Base-by-base conservation (phyloP, 192 early-diverging fungal genomes). In the Nowakowskiella sp. region DNA sequence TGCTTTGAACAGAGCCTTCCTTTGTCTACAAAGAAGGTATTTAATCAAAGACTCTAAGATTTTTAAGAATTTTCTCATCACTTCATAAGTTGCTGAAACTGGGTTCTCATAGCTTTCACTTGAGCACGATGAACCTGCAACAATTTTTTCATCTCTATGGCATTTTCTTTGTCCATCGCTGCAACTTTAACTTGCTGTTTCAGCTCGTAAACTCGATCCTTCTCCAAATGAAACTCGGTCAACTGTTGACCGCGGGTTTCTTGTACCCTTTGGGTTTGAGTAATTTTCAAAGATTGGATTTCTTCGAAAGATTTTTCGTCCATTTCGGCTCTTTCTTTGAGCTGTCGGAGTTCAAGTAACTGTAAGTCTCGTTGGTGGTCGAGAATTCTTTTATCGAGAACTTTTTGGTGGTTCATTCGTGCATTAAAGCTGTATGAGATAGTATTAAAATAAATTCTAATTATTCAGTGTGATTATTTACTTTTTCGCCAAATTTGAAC, bases 281-380 rank as follows among this genome's bases (percentile, higher is more conserved):
- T n/a, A 9, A 49, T 47, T 22, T 42, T 26, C n/a, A 48, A 16
- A 19, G 21, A 9, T n/a, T n/a, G n/a, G n/a, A n/a, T n/a, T 7
- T 61, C 61, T 45, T 68, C 66, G 45, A 55, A 64, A 9, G 36
- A 9, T 3, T 31, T 22, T 26, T 52, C 30, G 31, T 64, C 66
- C 31, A 64, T 33, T 33, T 68, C 66, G 52, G 51, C 62, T 13
- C 31, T n/a, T 31, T 62, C 66, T 45, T 68, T 68, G 24, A 33
- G 22, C 30, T 70, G 68, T n/a, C 60, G 58, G 32, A 70, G 46
- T 21, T 62, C 61, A 19, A 66, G 39, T 25, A 66, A 58, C 46
- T 70, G 68, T 10, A 62, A 43, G 32, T 70, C 68, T n/a, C 60
- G 58, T 6, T 66, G 51, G n/a, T 70, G 58, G 24, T 70, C 68